Base-by-base conservation (phyloP, 2,329 filamentous ascomycete genomes). In the Aspergillus tubingensis region DNA sequence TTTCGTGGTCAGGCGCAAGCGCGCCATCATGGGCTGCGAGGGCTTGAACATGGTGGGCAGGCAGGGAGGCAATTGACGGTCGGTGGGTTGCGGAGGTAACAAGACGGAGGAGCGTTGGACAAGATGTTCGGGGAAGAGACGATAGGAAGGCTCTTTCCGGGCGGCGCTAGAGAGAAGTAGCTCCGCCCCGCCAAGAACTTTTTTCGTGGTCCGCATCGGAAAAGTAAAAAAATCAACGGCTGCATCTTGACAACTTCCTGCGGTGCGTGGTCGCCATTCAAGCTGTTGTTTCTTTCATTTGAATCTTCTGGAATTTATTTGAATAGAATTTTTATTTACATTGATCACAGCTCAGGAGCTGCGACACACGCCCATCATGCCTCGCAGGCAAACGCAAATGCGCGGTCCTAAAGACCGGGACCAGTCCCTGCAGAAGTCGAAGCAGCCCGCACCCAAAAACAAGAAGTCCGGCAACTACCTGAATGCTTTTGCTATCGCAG, bases 1-100 rank as follows among this genome's bases (percentile, higher is more conserved):
- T 80, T 99, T 99, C 68, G 94, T 96, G 11, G 91, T 97, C 72
- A 99, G 86, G 73, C 94, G 92, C 77, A 92, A 85, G 60, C 86
- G 85, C 74, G 87, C 82, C 69, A 85, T 83, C 70, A 96, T 87
- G 36, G 77, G 72, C 57, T 74, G 68, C 41, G 79, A 76, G 38
- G 79, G 77, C 66, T 77, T 79, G 63, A 81, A 76, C 76, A 79
- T 78, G 47, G 62, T 72, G 62, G 51, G 50, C 50, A 61, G 43
- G 39, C 5, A 44, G 27, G 2, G 38, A n/a, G 11, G 51, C n/a
- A 21, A 36, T 17, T 10, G 51, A 15, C 52, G 6, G 38, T 54
- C n/a, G n/a, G n/a, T 54, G 52, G 44, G 57, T 47, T 57, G 39
- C 50, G 41, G 43, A 59, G 49, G 32, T 36, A 43, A 47, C 17